Percentiles rank a stretch among this genome's conserved stretches.
Evolutionary conservation across 163 green algal genomes (phyloP).

Genomic region (Botryococcus braunii): DNA sequence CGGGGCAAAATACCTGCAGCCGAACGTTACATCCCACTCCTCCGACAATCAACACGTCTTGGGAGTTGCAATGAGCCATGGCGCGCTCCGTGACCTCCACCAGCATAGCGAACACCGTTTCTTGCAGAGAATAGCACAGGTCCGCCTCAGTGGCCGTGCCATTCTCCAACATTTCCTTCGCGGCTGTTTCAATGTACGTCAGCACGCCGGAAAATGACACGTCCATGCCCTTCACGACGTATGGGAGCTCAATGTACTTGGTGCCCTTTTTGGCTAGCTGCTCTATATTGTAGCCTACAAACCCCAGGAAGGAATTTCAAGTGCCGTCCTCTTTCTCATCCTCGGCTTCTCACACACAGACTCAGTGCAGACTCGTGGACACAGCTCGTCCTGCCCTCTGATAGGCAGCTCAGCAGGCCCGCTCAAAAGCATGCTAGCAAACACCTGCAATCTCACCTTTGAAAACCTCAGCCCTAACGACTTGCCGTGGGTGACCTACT

Average conservation of each 20-base stretch:
- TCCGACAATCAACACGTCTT: conserved; percentile 83
- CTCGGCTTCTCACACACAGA: too few species aligned
- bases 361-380: too few species aligned
- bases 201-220: conserved; percentile 84
- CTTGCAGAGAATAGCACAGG: conserved; percentile 82
- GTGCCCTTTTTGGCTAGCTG: conserved; percentile 72
- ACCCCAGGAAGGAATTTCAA: too few species aligned
- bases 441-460: too few species aligned
- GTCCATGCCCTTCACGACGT: conserved; percentile 93
- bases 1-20: conserved; percentile 56
- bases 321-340: too few species aligned
- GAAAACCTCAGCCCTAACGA: too few species aligned
- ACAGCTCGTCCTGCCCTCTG: too few species aligned
- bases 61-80: conserved; percentile 75
- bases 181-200: conserved; percentile 48
- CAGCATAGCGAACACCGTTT: conserved; percentile 86
- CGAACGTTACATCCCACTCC: conserved; percentile 87
- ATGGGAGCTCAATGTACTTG: conserved; percentile 79
- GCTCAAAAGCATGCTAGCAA: too few species aligned
- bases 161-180: conserved; percentile 23
- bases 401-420: too few species aligned
- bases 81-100: conserved; percentile 90
- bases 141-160: conserved; percentile 64
- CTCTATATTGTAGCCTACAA: conserved; percentile 90
- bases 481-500: too few species aligned